Percentiles rank a stretch among this genome's conserved stretches.
Evolutionary conservation across 192 early-diverging fungal genomes (phyloP).

Genomic region (Backusella macrospora): DNA sequence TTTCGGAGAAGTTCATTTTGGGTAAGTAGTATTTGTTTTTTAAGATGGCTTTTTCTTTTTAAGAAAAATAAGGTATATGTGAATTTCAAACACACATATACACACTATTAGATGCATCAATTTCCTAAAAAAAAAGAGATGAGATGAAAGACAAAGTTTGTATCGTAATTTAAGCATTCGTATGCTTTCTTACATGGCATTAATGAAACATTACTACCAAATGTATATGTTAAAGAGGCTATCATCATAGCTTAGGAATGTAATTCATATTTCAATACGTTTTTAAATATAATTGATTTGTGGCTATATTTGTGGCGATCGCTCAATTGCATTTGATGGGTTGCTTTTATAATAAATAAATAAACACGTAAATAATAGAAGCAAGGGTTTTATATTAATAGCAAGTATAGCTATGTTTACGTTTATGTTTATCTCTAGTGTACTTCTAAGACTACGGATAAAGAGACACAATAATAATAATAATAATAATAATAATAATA

Average conservation of each 20-base stretch:
- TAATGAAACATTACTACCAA: no score
- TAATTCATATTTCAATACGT: no score
- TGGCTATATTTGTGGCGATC: not conserved
- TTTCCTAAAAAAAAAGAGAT: slow-evolving; percentile 3
- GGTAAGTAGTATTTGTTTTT: not conserved
- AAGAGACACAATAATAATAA: not conserved
- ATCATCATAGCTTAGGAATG: not conserved
- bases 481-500: no score
- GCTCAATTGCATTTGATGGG: not conserved
- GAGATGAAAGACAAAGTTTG: not conserved
- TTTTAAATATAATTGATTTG: no score
- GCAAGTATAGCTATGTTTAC: not conserved
- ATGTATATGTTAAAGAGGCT: no score
- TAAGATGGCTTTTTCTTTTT: not conserved
- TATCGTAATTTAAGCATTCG: not conserved
- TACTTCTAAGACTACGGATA: not conserved
- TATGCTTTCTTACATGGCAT: no score
- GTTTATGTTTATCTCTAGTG: not conserved
- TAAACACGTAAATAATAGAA: not conserved
- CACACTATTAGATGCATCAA: not conserved
- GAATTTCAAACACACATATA: not conserved
- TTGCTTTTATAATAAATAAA: not conserved
- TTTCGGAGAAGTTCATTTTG: not conserved
- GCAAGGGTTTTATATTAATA: slow-evolving; percentile 1
- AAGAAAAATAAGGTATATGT: not conserved